These are phyloP conservation scores for Botrytis pseudocinerea DNA, from an alignment of 2,329 filamentous ascomycete genomes.

Conservation along the genomic window DNA sequence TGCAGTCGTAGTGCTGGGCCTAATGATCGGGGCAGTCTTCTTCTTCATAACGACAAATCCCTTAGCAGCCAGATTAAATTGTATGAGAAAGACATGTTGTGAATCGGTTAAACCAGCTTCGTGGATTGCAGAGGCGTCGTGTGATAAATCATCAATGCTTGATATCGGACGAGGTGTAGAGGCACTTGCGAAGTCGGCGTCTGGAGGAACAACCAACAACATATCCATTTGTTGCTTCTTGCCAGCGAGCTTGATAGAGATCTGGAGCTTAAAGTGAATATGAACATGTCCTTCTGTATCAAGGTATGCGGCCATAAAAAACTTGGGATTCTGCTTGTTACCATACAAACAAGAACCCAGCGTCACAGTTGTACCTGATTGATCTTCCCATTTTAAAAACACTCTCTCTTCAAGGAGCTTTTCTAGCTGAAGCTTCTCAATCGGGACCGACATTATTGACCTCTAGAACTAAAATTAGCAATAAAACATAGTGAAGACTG, in stretches of 20 bases:
- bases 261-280: not conserved
- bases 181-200: not conserved
- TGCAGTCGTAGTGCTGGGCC: not conserved
- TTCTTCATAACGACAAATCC: not conserved
- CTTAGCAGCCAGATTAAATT: not conserved
- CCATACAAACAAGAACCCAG: not conserved
- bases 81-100: not conserved
- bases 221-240: not conserved
- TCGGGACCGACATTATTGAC: not conserved
- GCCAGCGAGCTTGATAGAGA: not conserved
- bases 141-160: not conserved
- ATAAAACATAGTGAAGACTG: slow-evolving; percentile 4
- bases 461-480: not conserved
- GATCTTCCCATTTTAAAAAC: slow-evolving; percentile 13
- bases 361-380: slow-evolving; percentile 1
- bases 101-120: not conserved
- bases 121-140: not conserved
- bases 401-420: not conserved
- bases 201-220: not conserved
- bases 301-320: not conserved
- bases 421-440: not conserved
- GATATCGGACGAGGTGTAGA: not conserved
- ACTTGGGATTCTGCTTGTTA: not conserved
- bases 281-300: not conserved
- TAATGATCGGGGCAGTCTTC: not conserved